phyloP scores from a whole-genome alignment of 1,284 basidiomycete species.

The Moesziomyces aphidis region DNA sequence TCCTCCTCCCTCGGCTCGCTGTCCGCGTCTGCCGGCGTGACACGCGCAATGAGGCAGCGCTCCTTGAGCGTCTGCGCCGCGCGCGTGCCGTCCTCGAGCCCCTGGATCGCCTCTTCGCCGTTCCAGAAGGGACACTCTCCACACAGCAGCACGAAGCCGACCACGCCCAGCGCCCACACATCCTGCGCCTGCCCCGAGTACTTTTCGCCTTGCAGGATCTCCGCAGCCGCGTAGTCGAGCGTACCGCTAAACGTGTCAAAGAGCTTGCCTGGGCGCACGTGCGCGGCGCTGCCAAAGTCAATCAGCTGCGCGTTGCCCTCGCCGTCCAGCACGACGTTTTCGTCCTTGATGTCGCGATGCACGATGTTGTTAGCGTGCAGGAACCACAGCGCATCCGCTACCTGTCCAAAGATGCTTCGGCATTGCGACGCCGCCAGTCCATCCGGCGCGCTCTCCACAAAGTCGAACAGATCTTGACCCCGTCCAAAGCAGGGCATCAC shows the following conservation, averaged over 20 bases:
- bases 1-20: conserved; percentile 14
- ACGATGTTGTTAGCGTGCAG: conserved; percentile 92
- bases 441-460: conserved; percentile 88
- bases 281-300: conserved; percentile 81
- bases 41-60: conserved; percentile 46
- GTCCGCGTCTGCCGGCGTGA: conserved; percentile 29
- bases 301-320: conserved; percentile 81
- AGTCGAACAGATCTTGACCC: conserved; percentile 87
- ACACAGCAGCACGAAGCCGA: conserved; percentile 92
- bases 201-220: conserved; percentile 92
- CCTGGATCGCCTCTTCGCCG: conserved; percentile 62
- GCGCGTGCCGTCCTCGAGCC: conserved; percentile 58
- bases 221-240: conserved; percentile 87
- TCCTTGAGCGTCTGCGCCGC: conserved; percentile 57
- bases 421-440: conserved; percentile 83
- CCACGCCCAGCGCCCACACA: conserved; percentile 98
- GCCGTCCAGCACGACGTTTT: conserved; percentile 81
- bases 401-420: conserved; percentile 89
- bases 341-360: conserved; percentile 98
- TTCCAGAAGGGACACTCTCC: conserved; percentile 89
- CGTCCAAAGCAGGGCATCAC: conserved; percentile 72
- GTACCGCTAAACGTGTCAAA: conserved; percentile 98
- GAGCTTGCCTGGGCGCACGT: conserved; percentile 83
- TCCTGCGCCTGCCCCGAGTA: conserved; percentile 97
- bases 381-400: conserved; percentile 91